These are phyloP conservation scores for Blastobotrys muscicola DNA, from an alignment of 805 yeast genomes.

Conservation along the genomic window DNA sequence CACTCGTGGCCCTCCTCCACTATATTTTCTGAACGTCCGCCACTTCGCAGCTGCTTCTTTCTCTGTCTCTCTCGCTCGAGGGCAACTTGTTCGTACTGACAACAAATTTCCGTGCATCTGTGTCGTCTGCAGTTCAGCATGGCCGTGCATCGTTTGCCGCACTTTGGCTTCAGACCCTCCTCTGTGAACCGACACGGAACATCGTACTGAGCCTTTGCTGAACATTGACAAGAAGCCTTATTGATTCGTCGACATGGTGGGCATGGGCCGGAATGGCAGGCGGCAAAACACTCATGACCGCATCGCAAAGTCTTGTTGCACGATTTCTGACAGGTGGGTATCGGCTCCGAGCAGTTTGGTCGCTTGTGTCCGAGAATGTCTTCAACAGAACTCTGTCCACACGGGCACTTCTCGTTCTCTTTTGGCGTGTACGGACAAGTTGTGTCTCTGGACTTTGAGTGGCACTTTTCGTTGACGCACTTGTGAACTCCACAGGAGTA, in stretches of 20 bases:
- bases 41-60: constrained; percentile 37
- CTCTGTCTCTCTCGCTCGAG: constrained; percentile 40
- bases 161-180: constrained; percentile 45
- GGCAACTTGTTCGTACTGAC: constrained; percentile 58
- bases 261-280: constrained; percentile 74
- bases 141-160: constrained; percentile 65
- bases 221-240: constrained; percentile 54
- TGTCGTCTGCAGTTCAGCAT: constrained; percentile 74
- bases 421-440: constrained; percentile 60
- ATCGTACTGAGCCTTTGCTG: constrained; percentile 32
- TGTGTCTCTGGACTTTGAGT: constrained; percentile 34
- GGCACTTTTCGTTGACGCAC: constrained; percentile 41
- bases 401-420: constrained; percentile 56
- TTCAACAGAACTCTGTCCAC: constrained; percentile 55
- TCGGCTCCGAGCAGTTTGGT: constrained; percentile 58
- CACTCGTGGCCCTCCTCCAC: constrained; percentile 68
- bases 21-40: constrained; percentile 26
- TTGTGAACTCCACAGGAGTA: constrained; percentile 59
- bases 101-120: constrained; percentile 59
- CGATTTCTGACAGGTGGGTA: constrained; percentile 59
- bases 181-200: constrained; percentile 57
- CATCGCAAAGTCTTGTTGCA: constrained; percentile 61
- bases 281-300: constrained; percentile 59
- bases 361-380: constrained; percentile 36
- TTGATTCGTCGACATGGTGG: constrained; percentile 51